phyloP scores from a whole-genome alignment of 2,329 filamentous ascomycete species.

The Endoconidiophora polonica region DNA sequence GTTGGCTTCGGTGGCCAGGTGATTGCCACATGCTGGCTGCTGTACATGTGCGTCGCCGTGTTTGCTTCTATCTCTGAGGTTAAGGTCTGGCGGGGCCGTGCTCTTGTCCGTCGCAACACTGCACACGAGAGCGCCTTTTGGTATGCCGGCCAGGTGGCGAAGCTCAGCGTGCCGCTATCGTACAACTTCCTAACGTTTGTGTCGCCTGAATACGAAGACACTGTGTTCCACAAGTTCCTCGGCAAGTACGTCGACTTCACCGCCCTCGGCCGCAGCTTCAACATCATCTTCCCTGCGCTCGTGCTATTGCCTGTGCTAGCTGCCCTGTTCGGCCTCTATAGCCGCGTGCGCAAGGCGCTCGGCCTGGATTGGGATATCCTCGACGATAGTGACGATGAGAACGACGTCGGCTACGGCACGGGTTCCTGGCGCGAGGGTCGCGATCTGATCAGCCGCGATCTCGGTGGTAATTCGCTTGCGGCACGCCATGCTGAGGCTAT shows the following conservation, averaged over 20 bases:
- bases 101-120: conserved; percentile 77
- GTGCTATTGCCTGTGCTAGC: conserved; percentile 73
- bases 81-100: conserved; percentile 93
- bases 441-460: conserved; percentile 74
- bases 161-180: conserved; percentile 76
- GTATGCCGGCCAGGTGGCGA: conserved; percentile 86
- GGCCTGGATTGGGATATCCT: conserved; percentile 63
- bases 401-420: conserved; percentile 51
- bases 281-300: conserved; percentile 74
- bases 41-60: conserved; percentile 90
- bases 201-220: conserved; percentile 51
- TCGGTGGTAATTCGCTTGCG: conserved; percentile 45
- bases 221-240: conserved; percentile 75
- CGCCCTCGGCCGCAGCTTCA: conserved; percentile 65
- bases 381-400: conserved; percentile 50
- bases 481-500: conserved; percentile 29
- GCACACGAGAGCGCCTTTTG: conserved; percentile 88
- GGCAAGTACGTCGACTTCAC: conserved; percentile 73
- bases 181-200: conserved; percentile 96
- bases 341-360: conserved; percentile 56
- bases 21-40: conserved; percentile 71
- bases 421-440: conserved; percentile 85
- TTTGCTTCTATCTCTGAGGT: conserved; percentile 79
- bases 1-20: conserved; percentile 78
- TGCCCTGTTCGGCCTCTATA: conserved; percentile 79